Percentiles rank a stretch among this genome's conserved stretches.
Evolutionary conservation across 73 alveolate species (phyloP).

Genomic region (Tetrahymena malaccensis): DNA sequence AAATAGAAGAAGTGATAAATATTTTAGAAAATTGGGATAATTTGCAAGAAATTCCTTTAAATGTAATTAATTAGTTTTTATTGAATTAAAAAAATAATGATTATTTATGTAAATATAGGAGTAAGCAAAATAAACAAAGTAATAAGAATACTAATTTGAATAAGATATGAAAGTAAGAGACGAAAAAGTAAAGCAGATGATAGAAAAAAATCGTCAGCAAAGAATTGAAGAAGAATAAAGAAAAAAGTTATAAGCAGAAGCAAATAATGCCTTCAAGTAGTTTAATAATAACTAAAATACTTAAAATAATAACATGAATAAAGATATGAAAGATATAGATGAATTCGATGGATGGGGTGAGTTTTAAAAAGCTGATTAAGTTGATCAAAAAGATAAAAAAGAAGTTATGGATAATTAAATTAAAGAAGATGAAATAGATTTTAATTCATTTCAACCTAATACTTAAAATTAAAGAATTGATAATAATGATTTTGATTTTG

Average conservation of each 20-base stretch:
- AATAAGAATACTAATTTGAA: not conserved
- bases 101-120: not conserved
- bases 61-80: not conserved
- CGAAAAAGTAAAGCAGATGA: not conserved
- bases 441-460: not conserved
- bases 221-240: not conserved
- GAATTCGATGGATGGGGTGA: not conserved
- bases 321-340: not conserved
- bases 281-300: not conserved
- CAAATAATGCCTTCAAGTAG: not conserved
- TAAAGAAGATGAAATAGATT: not conserved
- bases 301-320: not conserved
- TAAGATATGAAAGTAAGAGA: not conserved
- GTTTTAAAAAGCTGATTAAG: not conserved
- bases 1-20: slow-evolving; percentile 50
- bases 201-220: not conserved
- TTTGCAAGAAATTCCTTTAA: not conserved
- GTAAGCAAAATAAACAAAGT: not conserved
- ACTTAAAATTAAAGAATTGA: not conserved
- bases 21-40: slow-evolving; percentile 63
- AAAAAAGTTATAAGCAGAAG: not conserved
- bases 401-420: not conserved
- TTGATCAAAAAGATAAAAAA: not conserved
- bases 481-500: not conserved
- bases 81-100: not conserved